Evolutionary conservation across 1,139 yeast species (phyloP).

Genomic region (Zygosaccharomyces pseudobailii): DNA sequence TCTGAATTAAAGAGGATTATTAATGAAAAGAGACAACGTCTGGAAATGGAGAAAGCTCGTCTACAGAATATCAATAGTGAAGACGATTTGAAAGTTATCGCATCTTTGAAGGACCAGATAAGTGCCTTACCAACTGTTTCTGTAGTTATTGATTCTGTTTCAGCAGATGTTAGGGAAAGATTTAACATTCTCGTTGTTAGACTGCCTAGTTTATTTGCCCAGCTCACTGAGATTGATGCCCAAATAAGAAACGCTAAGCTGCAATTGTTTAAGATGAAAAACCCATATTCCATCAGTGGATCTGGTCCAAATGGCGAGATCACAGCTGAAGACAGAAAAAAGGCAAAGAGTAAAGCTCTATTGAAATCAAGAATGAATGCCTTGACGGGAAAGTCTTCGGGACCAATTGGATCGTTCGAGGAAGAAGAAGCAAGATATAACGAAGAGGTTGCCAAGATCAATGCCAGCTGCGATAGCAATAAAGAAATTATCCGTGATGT

Average conservation of each 20-base stretch:
- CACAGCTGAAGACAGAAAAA: constrained; percentile 74
- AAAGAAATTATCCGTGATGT: constrained; percentile 64
- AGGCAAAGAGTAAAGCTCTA: constrained; percentile 71
- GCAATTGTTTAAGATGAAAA: constrained; percentile 57
- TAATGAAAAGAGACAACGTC: constrained; percentile 55
- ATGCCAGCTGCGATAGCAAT: constrained; percentile 51
- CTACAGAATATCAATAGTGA: constrained; percentile 22
- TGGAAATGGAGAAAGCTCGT: constrained; percentile 49
- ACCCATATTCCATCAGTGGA: constrained; percentile 68
- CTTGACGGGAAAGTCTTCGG: constrained; percentile 67
- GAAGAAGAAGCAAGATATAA: constrained; percentile 53
- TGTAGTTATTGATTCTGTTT: constrained; percentile 33
- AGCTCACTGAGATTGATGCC: constrained; percentile 58
- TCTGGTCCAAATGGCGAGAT: constrained; percentile 82
- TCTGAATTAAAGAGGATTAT: constrained; percentile 54
- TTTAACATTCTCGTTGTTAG: constrained; percentile 51
- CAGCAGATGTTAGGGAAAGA: constrained; percentile 24
- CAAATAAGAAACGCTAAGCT: constrained; percentile 66
- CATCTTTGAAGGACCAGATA: constrained; percentile 58
- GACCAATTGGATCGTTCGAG: constrained; percentile 45
- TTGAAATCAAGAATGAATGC: constrained; percentile 87
- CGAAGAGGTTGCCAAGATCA: constrained; percentile 51
- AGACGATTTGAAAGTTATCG: constrained; percentile 47
- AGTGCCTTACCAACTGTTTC: constrained; percentile 32
- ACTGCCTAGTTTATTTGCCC: constrained; percentile 63